Evolutionary conservation across 2,329 filamentous ascomycete genomes (phyloP).

Genomic region (Alternaria atra): DNA sequence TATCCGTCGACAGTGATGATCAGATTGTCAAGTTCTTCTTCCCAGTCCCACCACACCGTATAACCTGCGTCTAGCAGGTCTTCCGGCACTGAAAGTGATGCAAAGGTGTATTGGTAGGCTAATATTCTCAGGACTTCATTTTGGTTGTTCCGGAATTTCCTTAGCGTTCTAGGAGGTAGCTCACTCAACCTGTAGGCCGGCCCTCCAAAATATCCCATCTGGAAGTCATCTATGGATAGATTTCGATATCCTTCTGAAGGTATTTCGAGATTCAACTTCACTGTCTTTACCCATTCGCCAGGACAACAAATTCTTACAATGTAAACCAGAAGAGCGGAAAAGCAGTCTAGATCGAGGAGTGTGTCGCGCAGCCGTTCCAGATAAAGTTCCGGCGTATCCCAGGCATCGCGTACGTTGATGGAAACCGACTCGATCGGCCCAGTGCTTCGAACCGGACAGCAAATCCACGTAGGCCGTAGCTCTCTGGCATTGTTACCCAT

Average conservation of each 20-base stretch:
- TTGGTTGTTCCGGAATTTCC: too few relatives aligned
- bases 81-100: too few relatives aligned
- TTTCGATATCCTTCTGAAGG: background rate
- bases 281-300: background rate
- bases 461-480: background rate
- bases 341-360: background rate
- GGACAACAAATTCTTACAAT: background rate
- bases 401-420: background rate
- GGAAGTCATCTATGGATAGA: background rate
- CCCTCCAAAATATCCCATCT: background rate
- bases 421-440: background rate
- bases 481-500: background rate
- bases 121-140: background rate
- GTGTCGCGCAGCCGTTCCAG: background rate
- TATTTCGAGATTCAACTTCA: background rate
- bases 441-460: background rate
- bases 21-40: fast-evolving
- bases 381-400: background rate
- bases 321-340: background rate
- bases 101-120: too few relatives aligned
- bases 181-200: background rate
- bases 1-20: background rate
- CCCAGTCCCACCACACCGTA: background rate
- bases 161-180: background rate
- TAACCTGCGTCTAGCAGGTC: too few relatives aligned